Evolutionary conservation across 2,329 filamentous ascomycete genomes (phyloP), one percentile per base, ranked within the genome.

Genomic region (Monilinia polystroma): DNA sequence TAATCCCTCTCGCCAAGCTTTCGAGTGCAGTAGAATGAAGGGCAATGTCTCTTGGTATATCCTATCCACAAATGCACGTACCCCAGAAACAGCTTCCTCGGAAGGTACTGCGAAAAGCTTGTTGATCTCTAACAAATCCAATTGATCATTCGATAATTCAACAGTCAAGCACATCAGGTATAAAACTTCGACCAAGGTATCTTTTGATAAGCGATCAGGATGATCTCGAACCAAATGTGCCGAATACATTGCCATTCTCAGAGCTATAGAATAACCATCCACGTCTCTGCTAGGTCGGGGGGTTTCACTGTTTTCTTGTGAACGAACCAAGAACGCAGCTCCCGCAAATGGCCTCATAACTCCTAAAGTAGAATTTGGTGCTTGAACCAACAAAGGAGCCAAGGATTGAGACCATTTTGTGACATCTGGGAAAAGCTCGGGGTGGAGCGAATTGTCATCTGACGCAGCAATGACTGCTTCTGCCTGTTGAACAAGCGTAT

Each of bases 341-440:
- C 92, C 92, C 0, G 86, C 87, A 8, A 97, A 80, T 32, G 83
- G 83, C 74, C 88, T 93, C 2, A 89, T 91, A 5, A 97, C 85
- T 0, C 91, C 86, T 3, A 96, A 78, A 0, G 91, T 88, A 6
- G 85, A 81, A 68, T 86, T 85, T 2, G 87, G 83, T 1, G 79
- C 72, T 1, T 78, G 74, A 41, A 81, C 76, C 7, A 90, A 77
- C 66, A 92, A 83, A 1, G 79, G 79, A 0, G 76, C 74, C 3
- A 97, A 77, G 18, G 90, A 84, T 18, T 81, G 72, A 72, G 84
- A 81, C 93, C 93, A 97, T 12, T 85, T 78, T 2, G 83, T 79
- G 0, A 81, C 78, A 70, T 83, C 83, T 0, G 92, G 92, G 49
- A 95, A 80, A 5, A 94, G 77, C 14, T 82, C 80, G 68, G 43